Evolutionary conservation across 164 flowering plant species (phyloP).

Genomic region (Aristolochia contorta): DNA sequence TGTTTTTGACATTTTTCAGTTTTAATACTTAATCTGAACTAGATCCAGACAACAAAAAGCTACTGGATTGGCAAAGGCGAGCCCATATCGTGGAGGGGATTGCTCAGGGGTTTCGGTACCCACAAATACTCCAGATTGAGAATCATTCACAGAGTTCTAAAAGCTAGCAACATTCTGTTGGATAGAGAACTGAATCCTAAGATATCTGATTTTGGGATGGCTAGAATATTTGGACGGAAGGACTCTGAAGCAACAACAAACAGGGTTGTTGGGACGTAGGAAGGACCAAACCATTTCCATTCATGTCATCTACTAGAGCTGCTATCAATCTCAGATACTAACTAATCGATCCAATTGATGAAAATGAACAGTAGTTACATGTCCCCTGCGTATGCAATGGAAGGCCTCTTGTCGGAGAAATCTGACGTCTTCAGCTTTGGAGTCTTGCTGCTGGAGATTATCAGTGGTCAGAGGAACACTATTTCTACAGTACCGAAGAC

Average conservation of each 20-base stretch:
- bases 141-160: slow-evolving; percentile 22
- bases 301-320: not conserved
- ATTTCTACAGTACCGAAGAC: not conserved
- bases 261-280: slow-evolving; percentile 32
- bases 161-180: slow-evolving; percentile 42
- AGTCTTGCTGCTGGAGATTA: slow-evolving; percentile 7
- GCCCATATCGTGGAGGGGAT: slow-evolving; percentile 27
- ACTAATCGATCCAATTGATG: not conserved
- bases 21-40: not conserved
- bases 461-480: slow-evolving; percentile 10
- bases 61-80: slow-evolving; percentile 20
- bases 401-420: slow-evolving; percentile 6
- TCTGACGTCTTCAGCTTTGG: slow-evolving; percentile 11
- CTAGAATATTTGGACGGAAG: slow-evolving; percentile 25
- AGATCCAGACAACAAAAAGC: not conserved
- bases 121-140: slow-evolving; percentile 43
- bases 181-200: slow-evolving; percentile 42
- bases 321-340: not conserved
- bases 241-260: slow-evolving; percentile 17
- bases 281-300: not conserved
- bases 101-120: slow-evolving; percentile 44
- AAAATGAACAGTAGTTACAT: slow-evolving; percentile 6
- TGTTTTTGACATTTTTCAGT: not conserved
- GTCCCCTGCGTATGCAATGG: slow-evolving; percentile 8
- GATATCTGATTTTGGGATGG: slow-evolving; percentile 60